phyloP scores from a whole-genome alignment of 805 yeast genomes.

The Saccharomycopsis sp. region DNA sequence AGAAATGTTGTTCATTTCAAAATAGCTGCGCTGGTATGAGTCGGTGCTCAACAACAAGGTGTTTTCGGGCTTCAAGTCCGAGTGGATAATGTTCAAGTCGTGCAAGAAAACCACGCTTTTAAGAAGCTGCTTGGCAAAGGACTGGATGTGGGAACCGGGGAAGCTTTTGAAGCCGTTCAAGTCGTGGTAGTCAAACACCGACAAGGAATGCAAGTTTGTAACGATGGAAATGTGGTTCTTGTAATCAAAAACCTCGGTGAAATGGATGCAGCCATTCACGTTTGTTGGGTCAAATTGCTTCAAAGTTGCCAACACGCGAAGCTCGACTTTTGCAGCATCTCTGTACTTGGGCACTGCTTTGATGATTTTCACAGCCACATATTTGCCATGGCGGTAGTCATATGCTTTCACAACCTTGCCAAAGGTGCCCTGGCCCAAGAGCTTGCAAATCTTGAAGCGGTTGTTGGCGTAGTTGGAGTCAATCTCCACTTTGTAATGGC shows the following conservation, averaged over 20 bases:
- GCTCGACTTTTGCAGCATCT: constrained; percentile 90
- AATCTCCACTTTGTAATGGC: constrained; percentile 57
- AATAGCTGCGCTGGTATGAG: constrained; percentile 29
- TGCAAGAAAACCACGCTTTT: constrained; percentile 84
- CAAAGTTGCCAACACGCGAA: constrained; percentile 69
- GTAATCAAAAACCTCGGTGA: constrained; percentile 85
- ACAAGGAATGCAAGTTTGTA: constrained; percentile 75
- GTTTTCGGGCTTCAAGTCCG: constrained; percentile 96
- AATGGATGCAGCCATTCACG: constrained; percentile 69
- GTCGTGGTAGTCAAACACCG: constrained; percentile 85
- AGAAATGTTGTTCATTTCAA: background rate
- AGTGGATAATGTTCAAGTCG: constrained; percentile 83
- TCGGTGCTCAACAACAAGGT: constrained; percentile 57
- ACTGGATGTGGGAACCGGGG: constrained; percentile 89
- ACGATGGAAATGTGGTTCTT: constrained; percentile 91
- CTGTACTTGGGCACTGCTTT: constrained; percentile 88
- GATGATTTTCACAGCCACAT: constrained; percentile 87
- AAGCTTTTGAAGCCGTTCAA: constrained; percentile 78
- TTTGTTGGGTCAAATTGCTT: constrained; percentile 62
- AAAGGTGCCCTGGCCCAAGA: constrained; percentile 88
- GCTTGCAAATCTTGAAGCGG: constrained; percentile 54
- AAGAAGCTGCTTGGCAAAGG: constrained; percentile 75
- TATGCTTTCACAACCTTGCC: constrained; percentile 83
- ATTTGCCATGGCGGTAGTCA: constrained; percentile 49
- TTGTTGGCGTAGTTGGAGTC: constrained; percentile 61